Base-by-base conservation (phyloP, 106 monocot species). In the Ottelia alismoides region DNA sequence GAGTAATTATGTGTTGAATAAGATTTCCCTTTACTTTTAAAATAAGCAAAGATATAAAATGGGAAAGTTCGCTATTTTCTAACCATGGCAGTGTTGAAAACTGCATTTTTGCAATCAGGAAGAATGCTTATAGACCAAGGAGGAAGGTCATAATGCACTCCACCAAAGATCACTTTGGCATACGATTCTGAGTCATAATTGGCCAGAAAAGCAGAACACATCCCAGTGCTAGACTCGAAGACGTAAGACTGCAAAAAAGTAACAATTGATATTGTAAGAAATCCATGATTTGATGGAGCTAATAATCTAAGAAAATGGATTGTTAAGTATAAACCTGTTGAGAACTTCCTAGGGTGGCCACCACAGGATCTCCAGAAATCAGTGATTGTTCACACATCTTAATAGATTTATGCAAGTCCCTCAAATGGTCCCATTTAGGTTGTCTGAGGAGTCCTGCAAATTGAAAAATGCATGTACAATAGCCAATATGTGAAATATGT, bases 391-490 rank as follows among this genome's bases (percentile, higher is more conserved):
- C 96, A 70, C 79, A 89, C 19, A 82, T 57, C 58, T 98, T 98
- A 31, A 98, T 85, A 23, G 85, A 76, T 72, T 60, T 79, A 52
- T 98, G 96, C 20, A 98, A 56, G 56, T 98, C 89, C 62, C 65
- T 89, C 76, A 98, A 77, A 65, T 98, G 96, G 25, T 89, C 96
- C 96, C 89, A 98, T 68, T 89, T 98, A 50, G 89, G 96, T 44
- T 98, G 76, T 51, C 96, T 89, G 47, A 79, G 24, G 30, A 98
- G 52, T 53, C 96, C 96, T 98, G 40, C n/a, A n/a, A n/a, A n/a
- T n/a, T n/a, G n/a, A n/a, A n/a, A n/a, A n/a, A n/a, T n/a, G n/a
- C n/a, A n/a, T n/a, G n/a, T n/a, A n/a, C n/a, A n/a, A n/a, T n/a
- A n/a, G n/a, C n/a, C n/a, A n/a, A n/a, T n/a, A n/a, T n/a, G n/a